These are phyloP conservation scores for Rhododendron williamsianum DNA, from an alignment of 148 eudicot genomes.

Conservation along the genomic window DNA sequence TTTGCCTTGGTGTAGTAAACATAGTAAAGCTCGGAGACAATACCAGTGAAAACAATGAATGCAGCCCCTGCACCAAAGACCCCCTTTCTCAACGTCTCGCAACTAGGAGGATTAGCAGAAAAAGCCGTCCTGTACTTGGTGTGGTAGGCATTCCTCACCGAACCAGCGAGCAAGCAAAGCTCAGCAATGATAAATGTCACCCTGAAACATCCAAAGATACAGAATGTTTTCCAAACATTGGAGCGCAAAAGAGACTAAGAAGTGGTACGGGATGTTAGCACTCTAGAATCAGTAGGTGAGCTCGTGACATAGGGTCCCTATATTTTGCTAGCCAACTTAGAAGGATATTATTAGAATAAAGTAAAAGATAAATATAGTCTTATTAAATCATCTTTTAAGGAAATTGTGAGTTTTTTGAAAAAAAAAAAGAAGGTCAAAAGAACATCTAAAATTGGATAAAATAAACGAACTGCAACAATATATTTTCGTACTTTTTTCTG, in stretches of 20 bases:
- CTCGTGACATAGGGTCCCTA: neutral
- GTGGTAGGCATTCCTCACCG: constrained; percentile 69
- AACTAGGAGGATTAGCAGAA: constrained; percentile 12
- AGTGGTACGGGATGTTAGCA: neutral
- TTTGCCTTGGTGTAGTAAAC: constrained; percentile 61
- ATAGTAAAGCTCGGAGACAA: constrained; percentile 69
- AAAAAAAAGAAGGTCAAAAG: neutral
- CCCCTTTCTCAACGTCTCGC: constrained; percentile 71
- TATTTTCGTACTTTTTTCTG: neutral
- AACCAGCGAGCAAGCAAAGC: constrained; percentile 78
- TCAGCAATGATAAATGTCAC: constrained; percentile 78
- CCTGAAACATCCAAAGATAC: constrained; percentile 33
- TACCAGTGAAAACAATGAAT: constrained; percentile 64
- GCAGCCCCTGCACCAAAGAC: constrained; percentile 88
- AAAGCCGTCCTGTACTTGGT: constrained; percentile 50
- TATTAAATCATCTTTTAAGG: neutral
- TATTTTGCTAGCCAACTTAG: neutral
- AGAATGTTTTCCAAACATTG: neutral
- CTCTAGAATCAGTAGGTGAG: neutral
- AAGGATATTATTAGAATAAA: neutral
- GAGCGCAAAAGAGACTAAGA: neutral
- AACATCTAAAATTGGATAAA: neutral
- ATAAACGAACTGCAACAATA: neutral
- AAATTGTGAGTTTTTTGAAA: neutral
- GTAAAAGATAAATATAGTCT: neutral